phyloP scores from a whole-genome alignment of 768 basidiomycete genomes.

The Antrodiella citrinella region DNA sequence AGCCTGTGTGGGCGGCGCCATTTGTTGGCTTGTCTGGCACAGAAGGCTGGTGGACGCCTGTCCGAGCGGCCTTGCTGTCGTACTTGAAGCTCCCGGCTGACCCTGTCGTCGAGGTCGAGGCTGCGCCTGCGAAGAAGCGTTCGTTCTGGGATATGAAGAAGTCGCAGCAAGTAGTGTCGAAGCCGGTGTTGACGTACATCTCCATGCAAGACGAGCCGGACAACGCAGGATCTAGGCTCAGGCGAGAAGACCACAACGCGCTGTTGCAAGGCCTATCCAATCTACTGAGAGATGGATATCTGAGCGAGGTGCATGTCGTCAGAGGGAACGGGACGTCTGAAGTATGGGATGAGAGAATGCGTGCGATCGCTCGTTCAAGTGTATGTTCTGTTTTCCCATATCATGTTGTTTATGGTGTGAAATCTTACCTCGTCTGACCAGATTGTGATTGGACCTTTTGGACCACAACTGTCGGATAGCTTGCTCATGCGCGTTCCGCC shows the following conservation, averaged over 20 bases:
- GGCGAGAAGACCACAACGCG: conserved; percentile 45
- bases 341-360: conserved; percentile 55
- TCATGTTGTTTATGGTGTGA: too few species aligned
- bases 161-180: conserved; percentile 16
- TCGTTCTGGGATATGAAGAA: conserved; percentile 17
- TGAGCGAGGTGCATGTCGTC: conserved; percentile 47
- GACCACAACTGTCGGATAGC: conserved; percentile 56
- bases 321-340: conserved; percentile 29
- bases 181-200: conserved; percentile 59
- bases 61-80: conserved; percentile 27
- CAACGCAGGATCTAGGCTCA: conserved; percentile 40
- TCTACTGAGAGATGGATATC: conserved; percentile 37
- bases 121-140: conserved; percentile 41
- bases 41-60: conserved; percentile 58
- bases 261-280: conserved; percentile 50
- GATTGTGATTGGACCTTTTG: conserved; percentile 56
- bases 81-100: conserved; percentile 28
- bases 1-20: conserved; percentile 35
- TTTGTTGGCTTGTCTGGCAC: conserved; percentile 36
- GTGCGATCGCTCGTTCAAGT: conserved; percentile 58
- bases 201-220: conserved; percentile 45
- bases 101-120: conserved; percentile 33
- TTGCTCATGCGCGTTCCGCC: conserved; percentile 58
- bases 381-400: conserved; percentile 31
- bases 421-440: conserved; percentile 19